Evolutionary conservation across 2,329 filamentous ascomycete species (phyloP).

Genomic region (Xylaria sp.): DNA sequence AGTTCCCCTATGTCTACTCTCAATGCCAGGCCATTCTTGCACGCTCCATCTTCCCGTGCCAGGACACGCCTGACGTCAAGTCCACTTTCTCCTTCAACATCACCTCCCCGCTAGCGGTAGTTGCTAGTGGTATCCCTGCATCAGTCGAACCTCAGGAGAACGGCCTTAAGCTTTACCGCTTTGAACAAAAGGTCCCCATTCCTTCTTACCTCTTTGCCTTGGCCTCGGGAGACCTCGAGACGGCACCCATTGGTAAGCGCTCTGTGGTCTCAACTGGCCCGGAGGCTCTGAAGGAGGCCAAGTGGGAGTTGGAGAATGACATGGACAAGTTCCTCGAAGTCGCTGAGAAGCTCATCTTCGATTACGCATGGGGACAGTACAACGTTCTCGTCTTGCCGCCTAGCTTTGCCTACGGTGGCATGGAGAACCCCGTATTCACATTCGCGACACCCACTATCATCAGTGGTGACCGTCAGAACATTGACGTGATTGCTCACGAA

Average conservation of each 20-base stretch:
- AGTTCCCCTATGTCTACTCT: constrained; percentile 95
- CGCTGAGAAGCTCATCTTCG: constrained; percentile 75
- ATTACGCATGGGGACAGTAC: constrained; percentile 92
- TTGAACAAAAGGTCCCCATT: constrained; percentile 87
- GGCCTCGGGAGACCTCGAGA: constrained; percentile 77
- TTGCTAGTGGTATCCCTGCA: constrained; percentile 73
- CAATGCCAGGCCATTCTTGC: constrained; percentile 97
- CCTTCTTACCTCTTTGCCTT: constrained; percentile 94
- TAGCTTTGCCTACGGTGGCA: constrained; percentile 84
- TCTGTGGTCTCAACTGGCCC: constrained; percentile 83
- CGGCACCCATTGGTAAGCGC: constrained; percentile 78
- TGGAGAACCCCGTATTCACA: constrained; percentile 92
- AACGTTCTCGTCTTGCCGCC: constrained; percentile 87
- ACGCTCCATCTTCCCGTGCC: constrained; percentile 89
- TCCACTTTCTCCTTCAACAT: constrained; percentile 90
- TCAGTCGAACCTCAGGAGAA: constrained; percentile 42
- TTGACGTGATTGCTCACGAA: constrained; percentile 85
- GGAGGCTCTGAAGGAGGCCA: constrained; percentile 74
- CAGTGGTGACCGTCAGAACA: constrained; percentile 82
- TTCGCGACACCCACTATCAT: constrained; percentile 95
- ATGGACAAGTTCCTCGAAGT: constrained; percentile 89
- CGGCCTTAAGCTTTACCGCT: constrained; percentile 67
- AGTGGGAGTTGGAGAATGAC: constrained; percentile 87
- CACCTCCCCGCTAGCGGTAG: constrained; percentile 78
- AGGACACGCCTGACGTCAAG: constrained; percentile 96